Evolutionary conservation across 2,329 filamentous ascomycete genomes (phyloP).

Genomic region (Epicoccum nigrum): DNA sequence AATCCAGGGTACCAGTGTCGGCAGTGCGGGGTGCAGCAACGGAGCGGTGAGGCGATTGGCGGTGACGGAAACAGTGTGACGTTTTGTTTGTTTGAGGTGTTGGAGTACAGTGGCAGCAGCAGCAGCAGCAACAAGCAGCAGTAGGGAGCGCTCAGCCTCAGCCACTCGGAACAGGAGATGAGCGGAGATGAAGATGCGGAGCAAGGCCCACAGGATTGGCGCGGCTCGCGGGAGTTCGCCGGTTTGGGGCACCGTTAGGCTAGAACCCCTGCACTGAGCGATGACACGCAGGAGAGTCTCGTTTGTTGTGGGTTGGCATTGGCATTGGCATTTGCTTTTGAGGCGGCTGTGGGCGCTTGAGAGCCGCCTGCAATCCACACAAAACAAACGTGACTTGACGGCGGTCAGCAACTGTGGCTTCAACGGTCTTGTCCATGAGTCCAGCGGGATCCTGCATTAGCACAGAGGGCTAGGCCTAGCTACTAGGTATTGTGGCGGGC

Average conservation of each 20-base stretch:
- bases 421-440: neutral
- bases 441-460: conserved; percentile 4
- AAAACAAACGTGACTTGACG: too few relatives aligned
- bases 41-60: conserved; percentile 8
- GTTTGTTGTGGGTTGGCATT: neutral
- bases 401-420: neutral
- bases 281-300: conserved; percentile 4
- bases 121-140: too few relatives aligned
- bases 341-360: neutral
- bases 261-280: conserved; percentile 3
- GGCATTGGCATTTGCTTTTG: too few relatives aligned
- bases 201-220: conserved; percentile 26
- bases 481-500: neutral
- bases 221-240: conserved; percentile 12
- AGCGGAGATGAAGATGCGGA: conserved; percentile 24
- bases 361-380: too few relatives aligned
- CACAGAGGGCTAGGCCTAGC: neutral
- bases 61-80: neutral
- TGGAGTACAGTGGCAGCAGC: conserved; percentile 12
- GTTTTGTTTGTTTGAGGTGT: neutral
- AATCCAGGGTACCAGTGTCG: neutral
- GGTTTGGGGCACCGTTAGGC: conserved; percentile 13
- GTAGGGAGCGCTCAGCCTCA: conserved; percentile 14
- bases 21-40: conserved; percentile 10
- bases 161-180: conserved; percentile 26